Conservation (phyloP, 495 filamentous ascomycete genomes). For the Astrothelium macrocarpum region DNA sequence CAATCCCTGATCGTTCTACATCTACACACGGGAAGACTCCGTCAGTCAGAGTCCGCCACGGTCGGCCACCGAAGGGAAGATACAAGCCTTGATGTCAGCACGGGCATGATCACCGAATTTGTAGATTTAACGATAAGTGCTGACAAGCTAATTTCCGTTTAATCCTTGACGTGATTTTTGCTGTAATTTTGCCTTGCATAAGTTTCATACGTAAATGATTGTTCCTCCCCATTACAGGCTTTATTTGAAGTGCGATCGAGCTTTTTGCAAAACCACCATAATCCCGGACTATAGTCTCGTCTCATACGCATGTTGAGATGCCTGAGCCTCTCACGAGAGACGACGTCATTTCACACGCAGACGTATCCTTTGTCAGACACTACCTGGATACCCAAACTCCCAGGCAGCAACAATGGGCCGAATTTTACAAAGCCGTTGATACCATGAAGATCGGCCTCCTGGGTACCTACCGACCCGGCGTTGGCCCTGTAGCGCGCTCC, state of each 20-base stretch:
- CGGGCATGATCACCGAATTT: slow-evolving; percentile 1
- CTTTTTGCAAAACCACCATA: no score
- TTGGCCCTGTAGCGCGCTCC: slow-evolving; percentile 34
- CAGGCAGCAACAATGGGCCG: slow-evolving; percentile 25
- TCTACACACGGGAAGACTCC: not conserved
- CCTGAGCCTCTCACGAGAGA: slow-evolving; percentile 24
- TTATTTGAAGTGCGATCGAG: no score
- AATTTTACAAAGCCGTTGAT: slow-evolving; percentile 30
- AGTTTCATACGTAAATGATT: not conserved
- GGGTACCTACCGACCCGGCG: slow-evolving; percentile 23
- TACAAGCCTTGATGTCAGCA: not conserved
- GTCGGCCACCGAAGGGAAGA: not conserved
- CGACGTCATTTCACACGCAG: slow-evolving; percentile 25
- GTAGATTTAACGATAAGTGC: not conserved
- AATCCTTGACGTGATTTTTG: not conserved
- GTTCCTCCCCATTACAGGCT: not conserved
- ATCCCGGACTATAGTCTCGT: no score
- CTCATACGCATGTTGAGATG: slow-evolving; percentile 23
- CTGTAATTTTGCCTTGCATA: not conserved
- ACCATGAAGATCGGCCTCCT: slow-evolving; percentile 28
- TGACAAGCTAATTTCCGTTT: not conserved
- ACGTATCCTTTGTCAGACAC: slow-evolving; percentile 31
- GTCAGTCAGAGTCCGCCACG: not conserved
- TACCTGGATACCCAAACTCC: slow-evolving; percentile 28
- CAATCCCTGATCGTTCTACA: not conserved